Percentiles rank a stretch among this genome's conserved stretches.
Conservation (phyloP, 1,139 yeast genomes). For the Zygosaccharomyces sapae region DNA sequence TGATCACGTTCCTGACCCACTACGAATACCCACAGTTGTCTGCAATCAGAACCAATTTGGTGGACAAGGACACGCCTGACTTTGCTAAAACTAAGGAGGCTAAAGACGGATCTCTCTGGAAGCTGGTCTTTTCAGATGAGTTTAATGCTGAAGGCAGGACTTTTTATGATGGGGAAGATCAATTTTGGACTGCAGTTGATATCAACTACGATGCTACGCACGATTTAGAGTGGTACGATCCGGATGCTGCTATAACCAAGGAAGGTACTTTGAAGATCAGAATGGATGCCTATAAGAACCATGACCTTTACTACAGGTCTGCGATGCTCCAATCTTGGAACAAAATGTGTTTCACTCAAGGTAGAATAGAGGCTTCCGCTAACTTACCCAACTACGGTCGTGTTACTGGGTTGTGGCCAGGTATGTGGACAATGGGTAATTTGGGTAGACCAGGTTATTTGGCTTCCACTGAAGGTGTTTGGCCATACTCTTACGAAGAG, state of each 20-base stretch:
- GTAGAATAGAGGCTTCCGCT: slow-evolving; percentile 64
- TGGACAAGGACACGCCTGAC: slow-evolving; percentile 78
- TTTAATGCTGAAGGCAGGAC: slow-evolving; percentile 80
- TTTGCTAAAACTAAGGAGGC: slow-evolving; percentile 46
- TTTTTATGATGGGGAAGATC: slow-evolving; percentile 79
- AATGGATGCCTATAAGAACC: slow-evolving; percentile 71
- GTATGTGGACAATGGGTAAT: slow-evolving; percentile 85
- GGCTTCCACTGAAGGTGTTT: slow-evolving; percentile 77
- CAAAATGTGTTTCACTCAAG: slow-evolving; percentile 75
- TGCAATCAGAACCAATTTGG: slow-evolving; percentile 57
- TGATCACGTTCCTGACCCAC: slow-evolving; percentile 42
- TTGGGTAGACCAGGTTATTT: slow-evolving; percentile 78
- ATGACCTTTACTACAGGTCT: slow-evolving; percentile 68
- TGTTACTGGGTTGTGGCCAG: slow-evolving; percentile 82
- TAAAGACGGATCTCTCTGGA: slow-evolving; percentile 60
- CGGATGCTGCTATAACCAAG: slow-evolving; percentile 69
- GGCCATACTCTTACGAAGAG: slow-evolving; percentile 81
- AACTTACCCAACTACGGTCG: slow-evolving; percentile 67
- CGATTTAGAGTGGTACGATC: slow-evolving; percentile 86
- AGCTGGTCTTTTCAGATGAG: slow-evolving; percentile 75
- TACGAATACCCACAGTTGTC: slow-evolving; percentile 57
- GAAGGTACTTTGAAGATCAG: slow-evolving; percentile 63
- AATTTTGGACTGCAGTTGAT: slow-evolving; percentile 74
- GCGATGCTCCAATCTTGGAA: slow-evolving; percentile 89
- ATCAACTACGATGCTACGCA: slow-evolving; percentile 73